phyloP scores from a whole-genome alignment of 2,329 filamentous ascomycete species.

The Reticulascus tulasneorum region DNA sequence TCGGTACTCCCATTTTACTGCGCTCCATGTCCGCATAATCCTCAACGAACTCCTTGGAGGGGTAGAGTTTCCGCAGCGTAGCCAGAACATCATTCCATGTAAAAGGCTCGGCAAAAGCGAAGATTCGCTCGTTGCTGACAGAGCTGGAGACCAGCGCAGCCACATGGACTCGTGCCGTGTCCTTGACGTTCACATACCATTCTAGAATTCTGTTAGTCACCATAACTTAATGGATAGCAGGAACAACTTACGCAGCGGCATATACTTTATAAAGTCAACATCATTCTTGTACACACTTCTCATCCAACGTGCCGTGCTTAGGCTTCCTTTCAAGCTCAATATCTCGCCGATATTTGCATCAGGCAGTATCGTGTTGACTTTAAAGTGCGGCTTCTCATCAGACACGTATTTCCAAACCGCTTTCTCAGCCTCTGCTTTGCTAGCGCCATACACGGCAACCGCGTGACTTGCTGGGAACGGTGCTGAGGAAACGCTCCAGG shows the following conservation, averaged over 20 bases:
- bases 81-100: conserved; percentile 39
- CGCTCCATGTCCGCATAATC: conserved; percentile 17
- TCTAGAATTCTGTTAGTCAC: too few species aligned
- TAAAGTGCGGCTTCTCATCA: conserved; percentile 26
- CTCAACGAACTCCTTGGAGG: conserved; percentile 16
- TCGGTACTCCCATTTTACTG: conserved; percentile 4
- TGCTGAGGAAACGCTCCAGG: too few species aligned
- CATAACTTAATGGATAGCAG: too few species aligned
- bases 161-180: conserved; percentile 48
- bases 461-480: too few species aligned
- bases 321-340: too few species aligned
- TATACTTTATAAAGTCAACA: too few species aligned
- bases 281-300: too few species aligned
- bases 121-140: conserved; percentile 46
- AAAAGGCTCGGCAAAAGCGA: conserved; percentile 45
- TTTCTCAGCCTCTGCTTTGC: conserved; percentile 33
- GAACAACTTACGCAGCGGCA: too few species aligned
- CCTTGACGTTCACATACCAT: conserved; percentile 43
- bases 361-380: conserved; percentile 25
- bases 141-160: conserved; percentile 43
- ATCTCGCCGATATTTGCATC: too few species aligned
- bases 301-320: too few species aligned
- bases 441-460: conserved; percentile 29
- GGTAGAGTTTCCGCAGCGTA: conserved; percentile 19
- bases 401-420: conserved; percentile 34